Conservation (phyloP, 2,329 filamentous ascomycete species). For the Huntiella bhutanensis region DNA sequence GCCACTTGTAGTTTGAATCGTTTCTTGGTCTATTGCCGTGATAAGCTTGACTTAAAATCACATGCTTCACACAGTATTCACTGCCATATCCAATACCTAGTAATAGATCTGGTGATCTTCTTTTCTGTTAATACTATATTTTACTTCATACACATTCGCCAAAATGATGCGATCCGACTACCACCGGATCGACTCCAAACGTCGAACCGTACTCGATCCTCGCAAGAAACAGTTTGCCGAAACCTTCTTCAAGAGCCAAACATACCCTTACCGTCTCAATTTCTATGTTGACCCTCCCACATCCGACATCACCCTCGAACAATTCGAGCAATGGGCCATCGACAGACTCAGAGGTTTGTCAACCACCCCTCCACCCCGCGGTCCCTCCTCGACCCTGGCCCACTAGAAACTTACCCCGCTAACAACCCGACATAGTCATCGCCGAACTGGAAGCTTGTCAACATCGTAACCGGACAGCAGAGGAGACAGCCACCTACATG, state of each 20-base stretch:
- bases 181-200: slow-evolving; percentile 45
- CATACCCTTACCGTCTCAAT: slow-evolving; percentile 76
- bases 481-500: slow-evolving; percentile 71
- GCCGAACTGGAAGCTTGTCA: slow-evolving; percentile 85
- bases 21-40: neutral
- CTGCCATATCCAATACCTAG: neutral
- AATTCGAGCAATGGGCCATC: slow-evolving; percentile 98
- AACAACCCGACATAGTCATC: slow-evolving; percentile 35
- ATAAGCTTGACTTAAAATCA: neutral
- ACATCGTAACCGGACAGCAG: slow-evolving; percentile 73
- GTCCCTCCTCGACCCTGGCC: slow-evolving; percentile 12
- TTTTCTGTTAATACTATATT: neutral
- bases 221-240: slow-evolving; percentile 76
- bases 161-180: slow-evolving; percentile 32
- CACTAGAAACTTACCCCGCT: neutral
- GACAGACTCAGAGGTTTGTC: slow-evolving; percentile 58
- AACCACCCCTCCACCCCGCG: neutral
- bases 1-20: neutral
- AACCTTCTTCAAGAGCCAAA: slow-evolving; percentile 53
- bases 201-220: slow-evolving; percentile 56
- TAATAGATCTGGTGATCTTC: neutral
- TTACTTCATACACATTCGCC: slow-evolving; percentile 2
- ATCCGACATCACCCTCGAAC: slow-evolving; percentile 82
- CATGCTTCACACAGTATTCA: neutral
- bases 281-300: slow-evolving; percentile 81